Evolutionary conservation across 2,329 filamentous ascomycete species (phyloP).

Genomic region (Capronia americana): DNA sequence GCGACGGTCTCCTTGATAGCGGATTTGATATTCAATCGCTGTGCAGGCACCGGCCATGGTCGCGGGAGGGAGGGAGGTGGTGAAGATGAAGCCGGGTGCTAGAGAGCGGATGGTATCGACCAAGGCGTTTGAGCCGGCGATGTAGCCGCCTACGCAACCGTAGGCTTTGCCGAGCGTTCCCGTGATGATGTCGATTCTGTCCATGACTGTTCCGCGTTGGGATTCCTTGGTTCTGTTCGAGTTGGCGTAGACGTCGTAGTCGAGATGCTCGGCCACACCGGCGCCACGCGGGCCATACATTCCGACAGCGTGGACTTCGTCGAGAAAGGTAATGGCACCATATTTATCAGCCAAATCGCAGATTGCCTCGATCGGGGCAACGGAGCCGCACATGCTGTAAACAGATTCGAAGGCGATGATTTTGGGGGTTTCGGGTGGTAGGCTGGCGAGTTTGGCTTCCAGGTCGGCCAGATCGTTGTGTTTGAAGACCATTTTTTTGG

Average conservation of each 20-base stretch:
- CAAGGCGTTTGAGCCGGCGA: constrained; percentile 83
- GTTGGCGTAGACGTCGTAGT: constrained; percentile 83
- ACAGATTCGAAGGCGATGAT: constrained; percentile 99
- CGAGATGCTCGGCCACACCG: constrained; percentile 95
- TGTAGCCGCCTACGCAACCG: constrained; percentile 96
- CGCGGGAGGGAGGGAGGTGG: constrained; percentile 91
- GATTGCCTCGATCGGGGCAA: constrained; percentile 93
- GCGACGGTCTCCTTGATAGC: constrained; percentile 81
- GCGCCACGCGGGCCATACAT: constrained; percentile 98
- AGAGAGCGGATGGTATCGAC: constrained; percentile 94
- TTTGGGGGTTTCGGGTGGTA: constrained; percentile 86
- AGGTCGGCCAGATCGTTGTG: constrained; percentile 96
- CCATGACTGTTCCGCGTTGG: constrained; percentile 80
- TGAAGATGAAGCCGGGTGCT: constrained; percentile 98
- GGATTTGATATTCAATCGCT: constrained; percentile 92
- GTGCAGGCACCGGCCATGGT: constrained; percentile 94
- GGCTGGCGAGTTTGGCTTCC: constrained; percentile 86
- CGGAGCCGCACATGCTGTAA: constrained; percentile 98
- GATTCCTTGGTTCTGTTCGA: constrained; percentile 63
- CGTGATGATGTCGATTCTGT: constrained; percentile 96
- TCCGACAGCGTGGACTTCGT: constrained; percentile 98
- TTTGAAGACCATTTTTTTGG: constrained; percentile 97
- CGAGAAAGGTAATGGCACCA: constrained; percentile 93
- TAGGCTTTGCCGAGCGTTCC: constrained; percentile 97
- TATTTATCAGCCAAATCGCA: constrained; percentile 98